Evolutionary conservation across 2,329 filamentous ascomycete genomes (phyloP).

Genomic region (Lachnum nothofagi): DNA sequence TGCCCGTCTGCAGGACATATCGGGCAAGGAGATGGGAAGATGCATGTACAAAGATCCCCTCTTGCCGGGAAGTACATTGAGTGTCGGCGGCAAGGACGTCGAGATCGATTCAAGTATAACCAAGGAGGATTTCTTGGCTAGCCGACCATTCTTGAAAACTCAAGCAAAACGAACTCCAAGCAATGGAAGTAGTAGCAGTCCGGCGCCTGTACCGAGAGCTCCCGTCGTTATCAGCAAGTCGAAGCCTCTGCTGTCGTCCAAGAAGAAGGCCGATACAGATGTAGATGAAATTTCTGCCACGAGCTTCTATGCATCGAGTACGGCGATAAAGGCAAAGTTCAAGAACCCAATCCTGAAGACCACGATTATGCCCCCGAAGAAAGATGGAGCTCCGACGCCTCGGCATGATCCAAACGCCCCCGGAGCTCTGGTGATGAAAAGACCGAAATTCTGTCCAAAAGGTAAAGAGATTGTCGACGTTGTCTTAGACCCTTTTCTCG

Average conservation of each 20-base stretch:
- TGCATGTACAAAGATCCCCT: conserved; percentile 51
- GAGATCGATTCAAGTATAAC: conserved; percentile 60
- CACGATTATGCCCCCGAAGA: conserved; percentile 44
- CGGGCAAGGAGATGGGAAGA: conserved; percentile 59
- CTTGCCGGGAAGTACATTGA: conserved; percentile 55
- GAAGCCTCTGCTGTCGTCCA: conserved; percentile 1
- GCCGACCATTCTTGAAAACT: conserved; percentile 40
- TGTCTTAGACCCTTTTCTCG: conserved; percentile 63
- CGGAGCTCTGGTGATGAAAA: conserved; percentile 62
- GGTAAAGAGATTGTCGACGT: conserved; percentile 67
- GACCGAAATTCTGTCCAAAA: conserved; percentile 49
- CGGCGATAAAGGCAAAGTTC: conserved; percentile 45
- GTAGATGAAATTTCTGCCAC: conserved; percentile 35
- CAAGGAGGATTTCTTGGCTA: conserved; percentile 53
- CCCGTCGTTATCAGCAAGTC: conserved; percentile 6
- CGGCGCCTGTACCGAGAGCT: conserved; percentile 9
- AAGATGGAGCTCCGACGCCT: conserved; percentile 48
- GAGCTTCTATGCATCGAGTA: conserved; percentile 35
- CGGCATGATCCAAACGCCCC: conserved; percentile 58
- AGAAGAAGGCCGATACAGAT: conserved; percentile 18
- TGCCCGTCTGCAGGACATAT: conserved; percentile 56
- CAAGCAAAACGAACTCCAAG: conserved; percentile 13
- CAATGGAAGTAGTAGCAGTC: conserved; percentile 8
- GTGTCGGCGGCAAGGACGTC: conserved; percentile 61
- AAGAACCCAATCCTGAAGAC: conserved; percentile 56